Conservation (phyloP, 495 filamentous ascomycete species). For the Penicillium egyptiacum region DNA sequence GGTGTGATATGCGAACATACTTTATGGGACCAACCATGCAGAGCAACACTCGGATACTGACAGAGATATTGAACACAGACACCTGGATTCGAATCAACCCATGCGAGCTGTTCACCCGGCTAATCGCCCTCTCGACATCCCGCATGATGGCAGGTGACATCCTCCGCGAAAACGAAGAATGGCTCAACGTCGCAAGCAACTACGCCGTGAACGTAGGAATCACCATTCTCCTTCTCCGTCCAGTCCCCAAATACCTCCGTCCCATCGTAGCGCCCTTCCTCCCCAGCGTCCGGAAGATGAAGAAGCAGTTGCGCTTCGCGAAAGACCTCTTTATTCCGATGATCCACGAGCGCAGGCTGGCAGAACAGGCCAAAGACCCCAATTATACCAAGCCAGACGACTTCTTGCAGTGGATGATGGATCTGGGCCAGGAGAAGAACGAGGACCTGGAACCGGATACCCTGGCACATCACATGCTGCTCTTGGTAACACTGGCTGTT, state of each 20-base stretch:
- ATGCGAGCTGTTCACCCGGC: constrained; percentile 32
- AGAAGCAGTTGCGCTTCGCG: constrained; percentile 22
- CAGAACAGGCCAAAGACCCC: constrained; percentile 16
- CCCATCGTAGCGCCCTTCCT: constrained; percentile 34
- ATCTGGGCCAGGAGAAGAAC: constrained; percentile 24
- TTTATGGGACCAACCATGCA: neutral
- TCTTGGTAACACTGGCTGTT: constrained; percentile 32
- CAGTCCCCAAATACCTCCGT: constrained; percentile 38
- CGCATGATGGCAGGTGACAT: constrained; percentile 56
- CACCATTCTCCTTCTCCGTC: constrained; percentile 31
- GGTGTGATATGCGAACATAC: constrained; percentile 13
- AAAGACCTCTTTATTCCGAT: constrained; percentile 35
- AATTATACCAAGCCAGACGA: constrained; percentile 36
- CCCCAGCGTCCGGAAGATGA: constrained; percentile 29
- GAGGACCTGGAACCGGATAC: constrained; percentile 24
- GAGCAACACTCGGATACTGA: neutral
- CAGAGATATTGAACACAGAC: constrained; percentile 14
- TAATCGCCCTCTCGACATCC: constrained; percentile 56
- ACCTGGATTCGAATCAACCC: constrained; percentile 27
- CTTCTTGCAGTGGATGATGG: constrained; percentile 45
- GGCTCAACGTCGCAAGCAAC: constrained; percentile 51
- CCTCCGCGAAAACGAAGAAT: constrained; percentile 54
- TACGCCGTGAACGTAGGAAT: constrained; percentile 54
- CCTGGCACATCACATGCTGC: constrained; percentile 32
- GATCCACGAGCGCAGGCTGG: constrained; percentile 28